Base-by-base conservation (phyloP, 2,329 filamentous ascomycete species). In the Sporothrix euskadiensis region DNA sequence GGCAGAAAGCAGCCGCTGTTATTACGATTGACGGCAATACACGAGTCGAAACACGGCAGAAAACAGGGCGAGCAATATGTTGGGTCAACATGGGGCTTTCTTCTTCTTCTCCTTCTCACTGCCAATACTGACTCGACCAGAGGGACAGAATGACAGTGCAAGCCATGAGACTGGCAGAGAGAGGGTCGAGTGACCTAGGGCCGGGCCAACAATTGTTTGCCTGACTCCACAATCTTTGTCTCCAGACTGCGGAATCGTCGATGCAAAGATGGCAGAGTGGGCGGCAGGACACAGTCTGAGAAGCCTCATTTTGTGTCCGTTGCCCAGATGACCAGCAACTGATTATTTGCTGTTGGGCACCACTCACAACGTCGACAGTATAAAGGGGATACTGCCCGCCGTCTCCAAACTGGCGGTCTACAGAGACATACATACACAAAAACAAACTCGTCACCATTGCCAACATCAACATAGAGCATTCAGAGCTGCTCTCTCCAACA, bases 321-420 rank as follows among this genome's bases (percentile, higher is more conserved):
- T 16, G 22, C 22, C 22, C 12, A 14, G 10, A 41, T 9, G 39
- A 22, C 61, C 26, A n/a, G 14, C 22, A 14, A 47, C 39, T 9
- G 22, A 8, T 26, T 68, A 41, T 68, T 16, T 6, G 5, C n/a
- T 22, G 63, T 68, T 71, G 69, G 69, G 69, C 69, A 71, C 30
- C 69, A 12, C 9, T 22, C 26, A 7, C 9, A 19, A 4, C 26
- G 16, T 47, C 19, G 39, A 71, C 7, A 26, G 54, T 61, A 71
- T 71, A 71, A 39, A 57, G 63, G 41, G n/a, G 1, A n/a, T 2
- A 5, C 19, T n/a, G 35, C 39, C 32, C 47, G 10, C 52, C 16
- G 35, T 47, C 10, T 8, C 57, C 52, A 5, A 6, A 56, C 26
- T 35, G 47, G 10, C 12, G 4, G n/a, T 44, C 32, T 19, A 44